Conservation (phyloP, 192 early-diverging fungal species). For the Borealophlyctis nickersoniae region DNA sequence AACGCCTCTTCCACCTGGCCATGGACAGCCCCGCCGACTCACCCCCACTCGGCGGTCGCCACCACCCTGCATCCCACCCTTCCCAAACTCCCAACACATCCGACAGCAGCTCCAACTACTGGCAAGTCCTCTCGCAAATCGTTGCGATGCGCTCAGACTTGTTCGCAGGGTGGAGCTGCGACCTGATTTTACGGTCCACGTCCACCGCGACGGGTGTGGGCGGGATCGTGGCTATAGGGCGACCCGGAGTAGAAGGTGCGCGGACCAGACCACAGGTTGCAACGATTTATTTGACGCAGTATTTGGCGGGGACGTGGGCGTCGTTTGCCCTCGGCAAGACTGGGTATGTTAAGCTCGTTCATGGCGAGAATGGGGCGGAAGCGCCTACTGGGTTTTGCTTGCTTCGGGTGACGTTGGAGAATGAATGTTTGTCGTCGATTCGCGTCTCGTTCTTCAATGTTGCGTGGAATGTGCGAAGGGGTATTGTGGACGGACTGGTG, state of each 20-base stretch:
- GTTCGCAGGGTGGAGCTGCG: conserved; percentile 32
- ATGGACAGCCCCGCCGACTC: neutral
- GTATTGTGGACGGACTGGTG: conserved; percentile 24
- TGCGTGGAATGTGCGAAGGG: conserved; percentile 10
- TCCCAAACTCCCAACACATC: neutral
- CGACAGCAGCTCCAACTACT: conserved; percentile 28
- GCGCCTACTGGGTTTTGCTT: conserved; percentile 39
- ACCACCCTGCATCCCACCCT: no score
- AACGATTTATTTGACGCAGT: conserved; percentile 36
- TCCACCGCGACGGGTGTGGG: conserved; percentile 4
- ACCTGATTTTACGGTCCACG: conserved; percentile 44
- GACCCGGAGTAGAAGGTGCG: neutral
- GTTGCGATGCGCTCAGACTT: conserved; percentile 27
- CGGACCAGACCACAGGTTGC: conserved; percentile 29
- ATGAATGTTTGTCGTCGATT: conserved; percentile 40
- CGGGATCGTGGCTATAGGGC: neutral
- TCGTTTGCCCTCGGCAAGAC: conserved; percentile 31
- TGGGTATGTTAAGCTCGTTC: conserved; percentile 31
- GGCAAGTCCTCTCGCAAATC: conserved; percentile 43
- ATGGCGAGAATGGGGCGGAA: neutral
- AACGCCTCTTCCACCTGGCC: conserved; percentile 15
- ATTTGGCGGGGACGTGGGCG: conserved; percentile 34
- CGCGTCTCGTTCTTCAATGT: conserved; percentile 42
- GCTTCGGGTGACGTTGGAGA: conserved; percentile 37
- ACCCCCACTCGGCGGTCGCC: no score